Evolutionary conservation across 805 yeast genomes (phyloP).

Genomic region (Yarrowia sp.): DNA sequence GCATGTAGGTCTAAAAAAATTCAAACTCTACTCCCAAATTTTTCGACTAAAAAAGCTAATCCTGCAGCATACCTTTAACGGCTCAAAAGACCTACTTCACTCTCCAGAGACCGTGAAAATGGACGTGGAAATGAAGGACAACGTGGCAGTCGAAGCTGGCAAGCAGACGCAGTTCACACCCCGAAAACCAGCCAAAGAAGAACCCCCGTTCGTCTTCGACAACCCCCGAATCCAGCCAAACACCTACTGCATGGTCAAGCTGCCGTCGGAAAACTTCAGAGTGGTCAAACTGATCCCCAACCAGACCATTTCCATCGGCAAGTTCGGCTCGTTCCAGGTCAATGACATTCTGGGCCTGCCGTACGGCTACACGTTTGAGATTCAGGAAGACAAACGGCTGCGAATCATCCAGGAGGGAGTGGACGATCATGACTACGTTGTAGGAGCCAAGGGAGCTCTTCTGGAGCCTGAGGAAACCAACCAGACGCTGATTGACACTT

Average conservation of each 20-base stretch:
- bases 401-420: slow-evolving; percentile 38
- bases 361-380: slow-evolving; percentile 87
- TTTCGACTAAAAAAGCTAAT: background rate
- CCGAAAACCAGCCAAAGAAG: background rate
- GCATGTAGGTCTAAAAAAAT: slow-evolving; percentile 23
- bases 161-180: background rate
- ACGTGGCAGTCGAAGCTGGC: background rate
- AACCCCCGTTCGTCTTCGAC: slow-evolving; percentile 25
- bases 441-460: slow-evolving; percentile 13
- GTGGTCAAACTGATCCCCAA: slow-evolving; percentile 63
- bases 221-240: slow-evolving; percentile 42
- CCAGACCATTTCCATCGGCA: slow-evolving; percentile 71
- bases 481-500: slow-evolving; percentile 65
- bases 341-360: slow-evolving; percentile 74
- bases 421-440: slow-evolving; percentile 42
- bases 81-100: too few relatives aligned
- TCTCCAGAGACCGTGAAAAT: too few relatives aligned
- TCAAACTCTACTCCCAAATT: slow-evolving; percentile 15
- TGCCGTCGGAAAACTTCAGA: slow-evolving; percentile 79
- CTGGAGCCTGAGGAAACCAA: slow-evolving; percentile 51
- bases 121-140: slow-evolving; percentile 13
- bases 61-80: slow-evolving; percentile 4
- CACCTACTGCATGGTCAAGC: slow-evolving; percentile 60
- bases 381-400: slow-evolving; percentile 49
- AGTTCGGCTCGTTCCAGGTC: slow-evolving; percentile 82